Conservation (phyloP, 164 flowering plant genomes). For the Tetrastigma voinierianum region DNA sequence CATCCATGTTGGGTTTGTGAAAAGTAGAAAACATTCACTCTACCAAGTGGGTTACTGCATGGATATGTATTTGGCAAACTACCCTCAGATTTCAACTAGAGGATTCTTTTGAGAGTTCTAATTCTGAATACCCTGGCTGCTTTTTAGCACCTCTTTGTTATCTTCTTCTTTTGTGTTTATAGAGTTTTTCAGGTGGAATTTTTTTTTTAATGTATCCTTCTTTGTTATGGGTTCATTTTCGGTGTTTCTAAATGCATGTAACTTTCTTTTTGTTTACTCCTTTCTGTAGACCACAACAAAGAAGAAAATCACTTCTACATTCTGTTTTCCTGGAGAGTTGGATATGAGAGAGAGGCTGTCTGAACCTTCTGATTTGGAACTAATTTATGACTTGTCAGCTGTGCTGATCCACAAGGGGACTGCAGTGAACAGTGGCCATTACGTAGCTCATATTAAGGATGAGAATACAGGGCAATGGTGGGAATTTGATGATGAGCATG, state of each 20-base stretch:
- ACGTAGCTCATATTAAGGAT: constrained; percentile 89
- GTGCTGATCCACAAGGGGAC: constrained; percentile 91
- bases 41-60: too few relatives aligned
- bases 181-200: too few relatives aligned
- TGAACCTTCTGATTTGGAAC: constrained; percentile 43
- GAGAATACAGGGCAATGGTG: constrained; percentile 84
- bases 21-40: too few relatives aligned
- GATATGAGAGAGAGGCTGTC: constrained; percentile 67
- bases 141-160: too few relatives aligned
- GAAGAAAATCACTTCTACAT: constrained; percentile 83
- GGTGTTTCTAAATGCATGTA: neutral
- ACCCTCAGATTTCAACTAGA: too few relatives aligned
- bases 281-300: constrained; percentile 73
- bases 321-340: constrained; percentile 75
- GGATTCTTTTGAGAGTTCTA: too few relatives aligned
- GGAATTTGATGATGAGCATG: constrained; percentile 97
- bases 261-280: constrained; percentile 15
- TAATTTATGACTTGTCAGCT: constrained; percentile 80
- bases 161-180: too few relatives aligned
- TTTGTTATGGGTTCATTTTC: too few relatives aligned
- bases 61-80: too few relatives aligned
- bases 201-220: too few relatives aligned
- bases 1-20: too few relatives aligned
- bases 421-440: constrained; percentile 95
- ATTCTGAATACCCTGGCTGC: too few relatives aligned